Conservation (phyloP, 257 asterid genomes). For the Capsicum rhomboideum region DNA sequence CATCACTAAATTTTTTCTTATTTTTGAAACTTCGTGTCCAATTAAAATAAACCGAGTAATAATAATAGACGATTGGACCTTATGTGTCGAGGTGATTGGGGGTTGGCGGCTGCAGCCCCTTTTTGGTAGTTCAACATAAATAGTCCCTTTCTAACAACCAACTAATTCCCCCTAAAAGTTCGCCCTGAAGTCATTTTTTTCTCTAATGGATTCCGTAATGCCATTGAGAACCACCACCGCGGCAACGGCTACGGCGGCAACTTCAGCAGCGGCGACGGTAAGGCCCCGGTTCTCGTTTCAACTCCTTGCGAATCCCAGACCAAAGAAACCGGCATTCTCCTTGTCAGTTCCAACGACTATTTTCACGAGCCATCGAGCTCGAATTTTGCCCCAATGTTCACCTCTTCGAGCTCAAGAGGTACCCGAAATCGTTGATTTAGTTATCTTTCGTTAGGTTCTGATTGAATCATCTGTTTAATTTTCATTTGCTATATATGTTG, state of each 20-base stretch:
- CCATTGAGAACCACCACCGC: conserved; percentile 12
- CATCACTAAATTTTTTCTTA: too few species aligned
- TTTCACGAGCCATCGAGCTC: conserved; percentile 11
- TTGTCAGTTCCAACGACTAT: conserved; percentile 20
- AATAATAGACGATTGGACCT: too few species aligned
- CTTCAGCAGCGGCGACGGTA: not conserved
- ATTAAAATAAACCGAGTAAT: too few species aligned
- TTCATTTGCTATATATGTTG: too few species aligned
- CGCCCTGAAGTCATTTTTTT: not conserved
- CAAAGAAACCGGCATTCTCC: conserved; percentile 20
- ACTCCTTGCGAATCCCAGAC: conserved; percentile 10
- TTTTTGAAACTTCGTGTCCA: too few species aligned
- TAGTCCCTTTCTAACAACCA: not conserved
- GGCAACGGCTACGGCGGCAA: not conserved
- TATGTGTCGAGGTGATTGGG: too few species aligned
- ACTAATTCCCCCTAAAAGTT: not conserved
- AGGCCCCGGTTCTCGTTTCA: conserved; percentile 8
- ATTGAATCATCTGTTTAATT: too few species aligned
- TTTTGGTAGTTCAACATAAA: not conserved
- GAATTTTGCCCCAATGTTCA: conserved; percentile 8
- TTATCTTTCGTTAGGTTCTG: not conserved
- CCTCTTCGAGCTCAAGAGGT: conserved; percentile 65
- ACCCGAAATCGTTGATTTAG: not conserved
- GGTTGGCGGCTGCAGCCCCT: too few species aligned
- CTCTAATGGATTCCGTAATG: conserved; percentile 20